These are phyloP conservation scores for Penicillium flavigenum DNA, from an alignment of 495 filamentous ascomycete genomes.

Conservation along the genomic window DNA sequence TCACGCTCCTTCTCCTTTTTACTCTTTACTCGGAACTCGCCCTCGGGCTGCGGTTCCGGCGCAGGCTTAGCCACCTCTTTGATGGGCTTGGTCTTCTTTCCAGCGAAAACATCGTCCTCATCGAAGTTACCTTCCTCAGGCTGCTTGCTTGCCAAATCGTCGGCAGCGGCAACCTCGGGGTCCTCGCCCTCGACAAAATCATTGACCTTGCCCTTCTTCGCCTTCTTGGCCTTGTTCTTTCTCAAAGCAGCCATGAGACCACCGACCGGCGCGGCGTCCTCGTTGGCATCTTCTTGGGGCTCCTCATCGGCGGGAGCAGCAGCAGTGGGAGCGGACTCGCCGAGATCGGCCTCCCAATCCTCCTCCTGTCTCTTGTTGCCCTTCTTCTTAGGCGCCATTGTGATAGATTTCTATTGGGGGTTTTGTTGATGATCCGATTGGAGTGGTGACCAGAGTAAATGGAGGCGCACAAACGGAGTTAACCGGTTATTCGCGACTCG, in stretches of 20 bases:
- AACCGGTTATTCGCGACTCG: constrained; percentile 32
- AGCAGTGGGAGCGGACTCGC: constrained; percentile 63
- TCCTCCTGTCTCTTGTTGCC: constrained; percentile 82
- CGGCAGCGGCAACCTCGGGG: constrained; percentile 29
- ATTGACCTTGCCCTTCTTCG: constrained; percentile 82
- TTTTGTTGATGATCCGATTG: constrained; percentile 18
- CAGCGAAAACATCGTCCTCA: constrained; percentile 76
- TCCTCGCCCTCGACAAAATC: constrained; percentile 76
- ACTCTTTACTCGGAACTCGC: constrained; percentile 70
- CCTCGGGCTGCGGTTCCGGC: constrained; percentile 50
- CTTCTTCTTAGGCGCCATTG: constrained; percentile 94
- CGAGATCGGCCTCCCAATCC: constrained; percentile 96
- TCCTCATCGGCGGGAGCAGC: constrained; percentile 50
- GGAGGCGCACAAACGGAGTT: constrained; percentile 35
- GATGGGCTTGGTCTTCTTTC: constrained; percentile 62
- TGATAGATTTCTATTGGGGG: constrained; percentile 9
- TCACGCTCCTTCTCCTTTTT: constrained; percentile 98
- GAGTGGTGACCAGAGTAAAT: constrained; percentile 20
- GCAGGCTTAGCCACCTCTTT: constrained; percentile 42
- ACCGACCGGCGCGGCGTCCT: constrained; percentile 56
- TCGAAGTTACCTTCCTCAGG: constrained; percentile 85
- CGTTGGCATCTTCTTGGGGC: constrained; percentile 41
- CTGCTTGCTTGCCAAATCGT: constrained; percentile 62
- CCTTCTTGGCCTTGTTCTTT: constrained; percentile 88
- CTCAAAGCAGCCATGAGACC: constrained; percentile 83